Conservation (phyloP, 495 filamentous ascomycete genomes). For the Thermothielavioides terrestris region DNA sequence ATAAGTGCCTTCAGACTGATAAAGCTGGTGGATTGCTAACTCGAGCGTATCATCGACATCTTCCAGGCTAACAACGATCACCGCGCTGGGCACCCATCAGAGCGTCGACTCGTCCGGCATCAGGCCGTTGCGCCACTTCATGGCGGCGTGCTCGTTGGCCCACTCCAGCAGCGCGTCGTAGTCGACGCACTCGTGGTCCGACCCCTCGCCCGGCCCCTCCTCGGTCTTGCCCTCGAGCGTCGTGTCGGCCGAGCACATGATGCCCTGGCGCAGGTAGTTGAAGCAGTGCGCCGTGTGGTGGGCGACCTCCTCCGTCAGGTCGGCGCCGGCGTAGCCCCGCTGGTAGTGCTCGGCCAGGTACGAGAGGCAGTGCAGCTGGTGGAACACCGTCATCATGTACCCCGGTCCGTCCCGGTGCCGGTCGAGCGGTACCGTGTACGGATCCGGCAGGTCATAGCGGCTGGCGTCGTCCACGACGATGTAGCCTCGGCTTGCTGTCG, state of each 20-base stretch:
- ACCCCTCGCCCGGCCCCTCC: constrained; percentile 37
- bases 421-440: constrained; percentile 28
- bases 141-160: constrained; percentile 29
- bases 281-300: constrained; percentile 44
- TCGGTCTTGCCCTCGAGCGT: constrained; percentile 40
- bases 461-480: constrained; percentile 27
- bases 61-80: too few species aligned
- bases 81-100: constrained; percentile 1
- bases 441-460: constrained; percentile 30
- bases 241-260: constrained; percentile 40
- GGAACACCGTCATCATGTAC: constrained; percentile 45
- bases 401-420: constrained; percentile 30
- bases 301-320: constrained; percentile 32
- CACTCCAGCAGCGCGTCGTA: constrained; percentile 34
- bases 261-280: constrained; percentile 40
- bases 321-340: constrained; percentile 28
- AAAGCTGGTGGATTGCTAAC: too few species aligned
- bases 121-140: constrained; percentile 12
- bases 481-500: constrained; percentile 33
- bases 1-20: too few species aligned
- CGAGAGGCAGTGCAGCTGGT: constrained; percentile 46
- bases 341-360: constrained; percentile 37
- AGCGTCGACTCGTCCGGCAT: constrained; percentile 9
- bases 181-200: constrained; percentile 32
- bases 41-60: too few species aligned